phyloP scores from a whole-genome alignment of 2,329 filamentous ascomycete species.

The Sporothrix curviconia region DNA sequence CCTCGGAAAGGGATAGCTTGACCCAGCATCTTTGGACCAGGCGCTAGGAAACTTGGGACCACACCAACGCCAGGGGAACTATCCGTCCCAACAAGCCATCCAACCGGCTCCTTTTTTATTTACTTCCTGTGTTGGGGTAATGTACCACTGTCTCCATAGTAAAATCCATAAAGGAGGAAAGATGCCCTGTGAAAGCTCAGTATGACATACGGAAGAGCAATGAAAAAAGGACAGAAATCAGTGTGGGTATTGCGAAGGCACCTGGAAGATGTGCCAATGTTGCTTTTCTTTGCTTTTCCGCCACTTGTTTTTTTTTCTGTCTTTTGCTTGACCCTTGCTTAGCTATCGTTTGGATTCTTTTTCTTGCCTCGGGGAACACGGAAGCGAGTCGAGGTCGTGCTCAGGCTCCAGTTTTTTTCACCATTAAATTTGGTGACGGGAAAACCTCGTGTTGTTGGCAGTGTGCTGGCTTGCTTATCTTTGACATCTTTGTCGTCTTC shows the following conservation, averaged over 20 bases:
- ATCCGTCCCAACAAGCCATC: slow-evolving; percentile 5
- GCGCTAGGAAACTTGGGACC: background rate
- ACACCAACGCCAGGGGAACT: slow-evolving; percentile 1
- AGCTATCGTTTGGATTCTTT: background rate
- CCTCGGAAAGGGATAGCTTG: background rate
- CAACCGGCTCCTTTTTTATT: background rate
- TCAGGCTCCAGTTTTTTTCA: background rate
- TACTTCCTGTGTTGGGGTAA: background rate
- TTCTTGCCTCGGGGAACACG: slow-evolving; percentile 7
- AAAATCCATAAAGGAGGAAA: too few relatives aligned
- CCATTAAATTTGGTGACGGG: too few relatives aligned
- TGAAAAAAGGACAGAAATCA: too few relatives aligned
- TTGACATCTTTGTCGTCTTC: background rate
- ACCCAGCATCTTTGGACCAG: background rate
- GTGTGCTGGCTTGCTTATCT: background rate
- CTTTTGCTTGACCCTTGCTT: background rate
- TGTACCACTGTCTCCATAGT: too few relatives aligned
- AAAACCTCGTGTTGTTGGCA: too few relatives aligned
- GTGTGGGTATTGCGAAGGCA: too few relatives aligned
- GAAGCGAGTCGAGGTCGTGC: background rate
- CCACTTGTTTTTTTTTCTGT: background rate
- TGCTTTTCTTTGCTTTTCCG: too few relatives aligned
- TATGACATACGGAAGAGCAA: too few relatives aligned
- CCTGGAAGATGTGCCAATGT: too few relatives aligned
- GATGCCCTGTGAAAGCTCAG: too few relatives aligned